Base-by-base conservation (phyloP, 352 stramenopile genomes). In the Pythium aphanidermatum region DNA sequence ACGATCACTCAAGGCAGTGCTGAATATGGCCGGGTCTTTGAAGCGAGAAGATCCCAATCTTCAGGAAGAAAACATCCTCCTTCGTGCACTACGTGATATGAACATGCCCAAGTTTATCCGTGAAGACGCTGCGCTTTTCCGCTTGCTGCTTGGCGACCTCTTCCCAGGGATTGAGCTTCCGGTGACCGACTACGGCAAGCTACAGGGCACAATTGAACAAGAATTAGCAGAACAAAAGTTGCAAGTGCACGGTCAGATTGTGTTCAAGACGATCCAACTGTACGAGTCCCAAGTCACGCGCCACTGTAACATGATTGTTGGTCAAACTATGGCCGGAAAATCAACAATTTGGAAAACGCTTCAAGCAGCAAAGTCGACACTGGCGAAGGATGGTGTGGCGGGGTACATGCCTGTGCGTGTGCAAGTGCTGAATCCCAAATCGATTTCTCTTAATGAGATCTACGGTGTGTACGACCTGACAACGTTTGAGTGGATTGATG, bases 21-120 rank as follows among this genome's bases (percentile, higher is more conserved):
- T 94, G n/a, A 87, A 86, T 41, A 89, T 90, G 77, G 78, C 83
- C 39, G 83, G 83, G 3, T 61, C 72, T 3, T 49, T 95, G 16
- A 99, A 99, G 66, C 89, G 96, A 17, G 83, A 97, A 49, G 98
- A 99, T 50, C 71, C 82, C 0, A 96, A 98, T 41, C 71, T 96
- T 25, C 78, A 91, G n/a, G 96, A 99, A 65, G 85, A 96, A 24
- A 96, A 94, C 32, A 93, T 99, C 40, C 67, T 99, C 5, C 85
- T 98, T 28, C 83, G 95, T 44, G 97, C 96, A 3, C 65, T 99
- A 36, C 81, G 96, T 10, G 92, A 97, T 46, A 97, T 93, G 62
- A 98, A 98, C 58, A 91, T 97, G 63, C 88, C 89, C 3, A 98
- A 98, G 62, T 97, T 98, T 46, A 77, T 98, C 17, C 72, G 81